Conservation (phyloP, 345 rosid genomes). For the Schrenkiella parvula region DNA sequence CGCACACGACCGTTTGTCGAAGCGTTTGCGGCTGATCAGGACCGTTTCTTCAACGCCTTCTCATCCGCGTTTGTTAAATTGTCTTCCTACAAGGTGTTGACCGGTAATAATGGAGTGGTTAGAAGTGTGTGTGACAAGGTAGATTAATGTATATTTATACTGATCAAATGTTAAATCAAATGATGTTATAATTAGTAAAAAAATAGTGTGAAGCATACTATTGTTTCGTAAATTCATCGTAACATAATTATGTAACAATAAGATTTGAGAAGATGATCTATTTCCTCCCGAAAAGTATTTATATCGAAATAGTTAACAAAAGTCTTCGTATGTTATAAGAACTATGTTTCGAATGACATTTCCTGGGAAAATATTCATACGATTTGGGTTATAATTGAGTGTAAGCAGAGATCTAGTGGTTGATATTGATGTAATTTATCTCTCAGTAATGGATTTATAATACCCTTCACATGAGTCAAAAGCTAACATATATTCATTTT, state of each 20-base stretch:
- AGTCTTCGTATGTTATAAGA: not conserved
- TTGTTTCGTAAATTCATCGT: not conserved
- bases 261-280: no score
- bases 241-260: not conserved
- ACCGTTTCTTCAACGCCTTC: conserved; percentile 38
- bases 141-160: conserved; percentile 16
- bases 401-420: no score
- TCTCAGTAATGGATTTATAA: no score
- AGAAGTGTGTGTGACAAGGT: conserved; percentile 38
- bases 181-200: not conserved
- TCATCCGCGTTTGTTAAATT: conserved; percentile 44
- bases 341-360: not conserved
- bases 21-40: conserved; percentile 36
- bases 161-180: not conserved
- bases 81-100: conserved; percentile 34
- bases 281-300: no score
- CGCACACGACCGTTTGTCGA: conserved; percentile 32
- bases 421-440: no score
- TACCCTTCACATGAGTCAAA: no score
- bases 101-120: conserved; percentile 33
- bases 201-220: not conserved
- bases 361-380: not conserved
- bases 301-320: not conserved
- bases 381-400: no score
- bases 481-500: no score